Base-by-base conservation (phyloP, 1,284 basidiomycete genomes). In the Apiotrichum akiyoshidainum region DNA sequence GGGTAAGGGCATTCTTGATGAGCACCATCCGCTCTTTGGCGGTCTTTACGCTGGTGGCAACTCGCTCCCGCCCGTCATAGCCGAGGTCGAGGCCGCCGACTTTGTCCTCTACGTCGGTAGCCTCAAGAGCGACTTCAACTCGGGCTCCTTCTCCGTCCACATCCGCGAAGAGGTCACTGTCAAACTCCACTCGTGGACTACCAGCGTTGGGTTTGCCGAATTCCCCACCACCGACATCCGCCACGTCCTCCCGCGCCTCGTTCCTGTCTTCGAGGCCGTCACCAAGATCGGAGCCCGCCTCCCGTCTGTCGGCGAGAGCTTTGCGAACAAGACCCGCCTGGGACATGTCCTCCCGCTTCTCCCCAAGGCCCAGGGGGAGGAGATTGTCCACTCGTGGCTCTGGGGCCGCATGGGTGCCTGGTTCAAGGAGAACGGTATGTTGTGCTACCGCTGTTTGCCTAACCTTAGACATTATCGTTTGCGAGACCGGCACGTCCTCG, bases 81-180 rank as follows among this genome's bases (percentile, higher is more conserved):
- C 88, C 54, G 85, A 84, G 60, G 86, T 96, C 39, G 92, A 97
- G 77, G 80, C 75, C 2, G 86, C 92, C 12, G 92, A 91, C 69
- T 82, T 97, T 52, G 86, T 94, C 58, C 79, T 98, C 35, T 89
- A 87, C 41, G 81, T 96, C 60, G 94, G 94, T 21, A 80, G 82
- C 1, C 79, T 96, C 51, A 86, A 86, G 78, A 87, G 84, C 59
- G 95, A 98, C 75, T 96, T 94, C 82, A 97, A 98, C 69, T 75
- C 72, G 26, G 78, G 76, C 53, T 77, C 69, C 51, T 72, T 86
- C 87, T 56, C 81, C 75, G 13, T 79, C 74, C 35, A 73, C 26
- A 70, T 79, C 49, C 81, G 82, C 39, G 80, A 89, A 58, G 87
- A 89, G 79, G 60, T 74, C 58, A 72, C 74, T 14, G 74, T 82